Percentiles rank a stretch among this genome's conserved stretches.
Evolutionary conservation across 2,329 filamentous ascomycete species (phyloP).

Genomic region (Dichotomopilus funicola): DNA sequence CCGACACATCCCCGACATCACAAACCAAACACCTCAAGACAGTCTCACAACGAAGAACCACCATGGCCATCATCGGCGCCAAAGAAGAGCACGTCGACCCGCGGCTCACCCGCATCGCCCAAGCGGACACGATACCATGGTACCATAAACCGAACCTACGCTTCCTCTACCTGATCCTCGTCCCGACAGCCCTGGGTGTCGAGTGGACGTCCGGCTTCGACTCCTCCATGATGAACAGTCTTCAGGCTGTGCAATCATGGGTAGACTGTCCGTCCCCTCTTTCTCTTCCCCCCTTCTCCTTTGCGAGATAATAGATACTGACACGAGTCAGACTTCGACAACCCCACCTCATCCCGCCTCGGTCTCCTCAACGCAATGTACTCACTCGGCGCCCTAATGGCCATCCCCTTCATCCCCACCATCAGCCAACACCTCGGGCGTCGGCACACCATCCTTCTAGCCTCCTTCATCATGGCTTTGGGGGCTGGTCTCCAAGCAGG

Average conservation of each 20-base stretch:
- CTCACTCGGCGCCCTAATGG: constrained; percentile 37
- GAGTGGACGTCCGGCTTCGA: constrained; percentile 40
- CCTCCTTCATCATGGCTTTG: constrained; percentile 30
- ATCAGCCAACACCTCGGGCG: constrained; percentile 35
- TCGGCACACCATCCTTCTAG: constrained; percentile 30
- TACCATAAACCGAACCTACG: constrained; percentile 36
- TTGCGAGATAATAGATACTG: not conserved
- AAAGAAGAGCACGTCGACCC: constrained; percentile 33
- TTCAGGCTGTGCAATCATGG: constrained; percentile 37
- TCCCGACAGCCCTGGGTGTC: constrained; percentile 36
- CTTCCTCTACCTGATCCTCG: constrained; percentile 34
- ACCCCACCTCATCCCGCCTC: constrained; percentile 33
- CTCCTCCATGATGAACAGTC: constrained; percentile 39
- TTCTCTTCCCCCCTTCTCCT: not conserved
- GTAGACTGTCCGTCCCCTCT: constrained; percentile 27
- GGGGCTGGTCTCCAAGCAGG: constrained; percentile 33
- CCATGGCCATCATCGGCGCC: constrained; percentile 28
- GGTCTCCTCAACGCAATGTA: constrained; percentile 39
- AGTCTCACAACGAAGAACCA: not conserved
- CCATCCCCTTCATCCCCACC: constrained; percentile 35
- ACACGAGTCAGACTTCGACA: constrained; percentile 32
- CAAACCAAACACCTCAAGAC: too few relatives aligned
- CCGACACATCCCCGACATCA: too few relatives aligned
- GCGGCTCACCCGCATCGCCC: constrained; percentile 31
- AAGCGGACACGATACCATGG: constrained; percentile 32